phyloP scores from a whole-genome alignment of 768 basidiomycete species.

The Clavaria fumosa region DNA sequence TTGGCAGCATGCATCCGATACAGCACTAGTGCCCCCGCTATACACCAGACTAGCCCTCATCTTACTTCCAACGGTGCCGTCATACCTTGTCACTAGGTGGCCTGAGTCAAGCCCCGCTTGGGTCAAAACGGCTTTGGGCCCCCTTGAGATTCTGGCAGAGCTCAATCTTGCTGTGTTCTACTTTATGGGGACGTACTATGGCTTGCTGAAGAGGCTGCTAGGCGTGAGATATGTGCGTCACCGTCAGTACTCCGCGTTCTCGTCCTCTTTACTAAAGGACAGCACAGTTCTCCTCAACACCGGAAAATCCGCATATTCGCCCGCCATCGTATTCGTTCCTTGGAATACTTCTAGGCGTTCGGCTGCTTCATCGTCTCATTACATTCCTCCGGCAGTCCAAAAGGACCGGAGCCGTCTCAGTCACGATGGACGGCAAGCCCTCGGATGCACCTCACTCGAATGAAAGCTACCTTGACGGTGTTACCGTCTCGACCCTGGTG shows the following conservation, averaged over 20 bases:
- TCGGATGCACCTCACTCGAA: conserved; percentile 12
- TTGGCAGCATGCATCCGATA: conserved; percentile 47
- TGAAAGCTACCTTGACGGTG: conserved; percentile 41
- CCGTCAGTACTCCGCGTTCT: background rate
- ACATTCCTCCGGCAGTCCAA: conserved; percentile 30
- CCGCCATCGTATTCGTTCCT: conserved; percentile 82
- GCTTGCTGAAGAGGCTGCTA: conserved; percentile 48
- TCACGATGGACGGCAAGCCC: too few species aligned
- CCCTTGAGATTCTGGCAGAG: conserved; percentile 45
- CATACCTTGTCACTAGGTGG: conserved; percentile 43
- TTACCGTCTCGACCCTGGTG: conserved; percentile 42
- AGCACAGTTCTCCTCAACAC: conserved; percentile 54
- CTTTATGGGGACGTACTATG: conserved; percentile 66
- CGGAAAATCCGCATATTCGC: conserved; percentile 51
- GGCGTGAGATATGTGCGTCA: conserved; percentile 49
- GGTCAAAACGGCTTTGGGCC: conserved; percentile 29
- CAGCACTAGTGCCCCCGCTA: conserved; percentile 28
- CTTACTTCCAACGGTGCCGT: conserved; percentile 49
- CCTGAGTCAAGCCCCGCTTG: too few species aligned
- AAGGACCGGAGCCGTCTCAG: too few species aligned
- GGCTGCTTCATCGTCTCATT: conserved; percentile 48
- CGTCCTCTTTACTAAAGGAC: conserved; percentile 1
- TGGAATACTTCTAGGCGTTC: conserved; percentile 52
- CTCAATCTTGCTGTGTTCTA: conserved; percentile 74
- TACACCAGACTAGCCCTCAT: conserved; percentile 37